These are phyloP conservation scores for Dillenia suffruticosa DNA, from an alignment of 164 flowering plant genomes.

Conservation along the genomic window DNA sequence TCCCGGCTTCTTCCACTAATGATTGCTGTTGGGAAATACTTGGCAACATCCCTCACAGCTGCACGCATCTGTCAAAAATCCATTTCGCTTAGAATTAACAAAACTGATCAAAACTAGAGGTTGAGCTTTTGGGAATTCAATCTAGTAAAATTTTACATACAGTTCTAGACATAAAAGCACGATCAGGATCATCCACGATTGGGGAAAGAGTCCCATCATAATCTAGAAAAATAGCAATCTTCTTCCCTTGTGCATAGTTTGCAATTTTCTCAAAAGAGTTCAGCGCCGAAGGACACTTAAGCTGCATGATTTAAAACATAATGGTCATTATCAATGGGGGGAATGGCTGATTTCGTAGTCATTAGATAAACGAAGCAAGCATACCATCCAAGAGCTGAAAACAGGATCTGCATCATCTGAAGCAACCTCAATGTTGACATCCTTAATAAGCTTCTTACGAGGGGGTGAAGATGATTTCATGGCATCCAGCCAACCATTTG, in stretches of 20 bases:
- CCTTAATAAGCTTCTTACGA: conserved; percentile 51
- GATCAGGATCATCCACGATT: conserved; percentile 74
- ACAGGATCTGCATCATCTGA: conserved; percentile 41
- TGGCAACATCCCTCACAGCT: conserved; percentile 63
- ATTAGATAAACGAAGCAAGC: neutral
- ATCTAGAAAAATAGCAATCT: conserved; percentile 66
- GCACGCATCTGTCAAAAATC: conserved; percentile 66
- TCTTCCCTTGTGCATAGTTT: conserved; percentile 44
- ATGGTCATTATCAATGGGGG: neutral
- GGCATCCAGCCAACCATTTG: conserved; percentile 73
- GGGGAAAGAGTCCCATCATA: conserved; percentile 87
- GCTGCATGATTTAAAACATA: conserved; percentile 25
- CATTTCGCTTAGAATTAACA: no score
- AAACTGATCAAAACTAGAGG: no score
- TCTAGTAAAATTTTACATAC: conserved; percentile 27
- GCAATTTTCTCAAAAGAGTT: conserved; percentile 42
- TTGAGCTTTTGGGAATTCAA: no score
- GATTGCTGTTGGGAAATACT: conserved; percentile 81
- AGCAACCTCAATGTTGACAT: conserved; percentile 31
- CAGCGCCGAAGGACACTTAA: conserved; percentile 70
- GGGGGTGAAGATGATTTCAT: conserved; percentile 84
- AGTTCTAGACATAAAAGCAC: conserved; percentile 58
- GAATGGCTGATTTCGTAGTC: neutral
- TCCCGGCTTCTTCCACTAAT: conserved; percentile 96
- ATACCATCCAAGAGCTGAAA: conserved; percentile 66